Percentiles rank a stretch among this genome's conserved stretches.
Evolutionary conservation across 78 protist genomes (phyloP).

Genomic region (slime mould (Dictyostelium discoideum)): DNA sequence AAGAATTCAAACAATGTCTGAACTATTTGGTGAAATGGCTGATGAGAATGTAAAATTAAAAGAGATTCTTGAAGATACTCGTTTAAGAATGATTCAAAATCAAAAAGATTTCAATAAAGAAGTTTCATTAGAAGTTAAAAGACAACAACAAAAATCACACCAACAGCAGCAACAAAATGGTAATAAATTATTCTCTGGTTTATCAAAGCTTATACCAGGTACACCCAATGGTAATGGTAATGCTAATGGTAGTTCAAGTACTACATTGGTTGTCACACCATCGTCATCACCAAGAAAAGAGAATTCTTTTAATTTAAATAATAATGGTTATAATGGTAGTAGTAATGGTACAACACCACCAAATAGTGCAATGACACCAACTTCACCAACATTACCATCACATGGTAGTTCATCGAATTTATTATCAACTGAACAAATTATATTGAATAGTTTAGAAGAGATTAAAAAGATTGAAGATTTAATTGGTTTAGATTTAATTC

Average conservation of each 20-base stretch:
- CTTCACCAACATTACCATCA: constrained; percentile 6
- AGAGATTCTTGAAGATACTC: constrained; percentile 46
- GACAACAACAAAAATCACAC: background rate
- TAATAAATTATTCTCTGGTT: constrained; percentile 39
- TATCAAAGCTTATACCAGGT: constrained; percentile 19
- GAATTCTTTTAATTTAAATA: background rate
- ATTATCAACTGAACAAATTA: constrained; percentile 46
- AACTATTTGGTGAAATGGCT: constrained; percentile 58
- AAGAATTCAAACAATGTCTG: constrained; percentile 51
- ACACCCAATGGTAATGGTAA: background rate
- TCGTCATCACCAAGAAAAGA: background rate
- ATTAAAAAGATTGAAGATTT: constrained; percentile 22
- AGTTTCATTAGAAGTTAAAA: constrained; percentile 38
- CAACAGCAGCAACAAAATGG: constrained; percentile 16
- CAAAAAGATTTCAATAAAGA: constrained; percentile 61
- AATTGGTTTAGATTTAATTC: constrained; percentile 41
- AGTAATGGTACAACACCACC: background rate
- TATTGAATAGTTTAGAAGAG: constrained; percentile 20
- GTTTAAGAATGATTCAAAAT: constrained; percentile 57
- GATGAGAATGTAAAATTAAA: constrained; percentile 47
- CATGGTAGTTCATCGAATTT: background rate
- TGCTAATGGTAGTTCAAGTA: background rate
- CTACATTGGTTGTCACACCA: background rate
- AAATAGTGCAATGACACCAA: background rate
- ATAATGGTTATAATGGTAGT: background rate